Evolutionary conservation across 768 basidiomycete genomes (phyloP).

Genomic region (Cytidiella melzeri): DNA sequence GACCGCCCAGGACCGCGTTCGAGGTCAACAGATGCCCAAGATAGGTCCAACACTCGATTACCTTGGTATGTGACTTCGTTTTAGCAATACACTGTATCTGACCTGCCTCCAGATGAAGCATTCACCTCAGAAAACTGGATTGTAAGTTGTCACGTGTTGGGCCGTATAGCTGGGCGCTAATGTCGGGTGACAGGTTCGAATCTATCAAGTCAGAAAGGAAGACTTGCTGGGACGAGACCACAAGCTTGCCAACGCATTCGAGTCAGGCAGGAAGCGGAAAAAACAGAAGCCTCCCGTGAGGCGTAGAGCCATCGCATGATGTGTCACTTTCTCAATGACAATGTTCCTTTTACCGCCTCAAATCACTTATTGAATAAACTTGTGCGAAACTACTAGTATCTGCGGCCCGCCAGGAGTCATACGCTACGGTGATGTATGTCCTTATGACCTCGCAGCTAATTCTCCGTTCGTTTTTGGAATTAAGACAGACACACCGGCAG

Average conservation of each 20-base stretch:
- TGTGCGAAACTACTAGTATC: not conserved
- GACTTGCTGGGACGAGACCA: constrained; percentile 87
- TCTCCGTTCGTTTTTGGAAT: too few species aligned
- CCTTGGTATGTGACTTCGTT: constrained; percentile 54
- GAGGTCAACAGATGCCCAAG: constrained; percentile 77
- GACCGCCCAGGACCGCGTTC: constrained; percentile 77
- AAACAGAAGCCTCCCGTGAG: constrained; percentile 62
- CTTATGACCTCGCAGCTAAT: not conserved
- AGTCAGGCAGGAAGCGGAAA: constrained; percentile 85
- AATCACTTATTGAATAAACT: not conserved
- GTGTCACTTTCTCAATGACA: not conserved
- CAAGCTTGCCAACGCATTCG: constrained; percentile 82
- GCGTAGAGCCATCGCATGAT: constrained; percentile 42
- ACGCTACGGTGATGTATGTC: not conserved
- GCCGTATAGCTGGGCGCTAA: not conserved
- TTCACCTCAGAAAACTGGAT: constrained; percentile 99
- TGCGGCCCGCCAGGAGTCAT: not conserved
- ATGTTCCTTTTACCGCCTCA: not conserved
- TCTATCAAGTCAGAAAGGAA: constrained; percentile 93
- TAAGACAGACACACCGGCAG: too few species aligned
- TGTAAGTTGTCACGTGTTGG: constrained; percentile 38
- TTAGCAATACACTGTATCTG: constrained; percentile 6
- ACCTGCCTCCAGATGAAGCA: constrained; percentile 68
- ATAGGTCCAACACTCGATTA: constrained; percentile 80
- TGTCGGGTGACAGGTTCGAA: constrained; percentile 61